Evolutionary conservation across 306 rosid genomes (phyloP), one percentile per base, ranked within the genome.

Genomic region (Heteromeles arbutifolia): DNA sequence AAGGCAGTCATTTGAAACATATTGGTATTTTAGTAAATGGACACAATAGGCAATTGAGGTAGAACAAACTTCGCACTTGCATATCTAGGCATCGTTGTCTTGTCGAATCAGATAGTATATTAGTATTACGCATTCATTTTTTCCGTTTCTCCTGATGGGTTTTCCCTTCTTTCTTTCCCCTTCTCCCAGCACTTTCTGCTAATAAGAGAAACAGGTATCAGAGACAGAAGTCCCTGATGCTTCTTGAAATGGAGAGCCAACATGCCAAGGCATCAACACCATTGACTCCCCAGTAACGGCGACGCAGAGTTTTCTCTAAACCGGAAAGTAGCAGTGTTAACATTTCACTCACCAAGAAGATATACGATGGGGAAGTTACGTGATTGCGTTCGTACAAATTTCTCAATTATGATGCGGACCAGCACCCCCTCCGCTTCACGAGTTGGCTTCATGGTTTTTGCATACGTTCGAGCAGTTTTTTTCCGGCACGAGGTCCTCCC

Each of bases 211-310:
- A 88, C 85, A 72, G 92, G 65, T 95, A 92, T 74, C 92, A 89
- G 64, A 89, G 97, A 78, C 98, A 95, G 78, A 92, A 95, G 83
- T 92, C 96, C 28, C 82, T 95, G 74, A 90, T 90, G 96, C 86
- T 76, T 83, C 96, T 95, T 59, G 98, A 92, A 85, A 90, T 95
- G 98, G 98, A 95, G 80, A 95, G 98, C 77, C 97, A 90, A 82
- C 98, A 95, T 80, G 97, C 98, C 57, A 95, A 85, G 87, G 95
- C 95, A 82, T 50, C 82, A 79, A 81, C 96, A 64, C 89, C 92
- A 56, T 75, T 69, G 34, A 74, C 92, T 26, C 84, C 76, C 53
- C 81, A 64, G 31, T 87, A 77, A 73, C 69, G 4, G 45, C 85
- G 78, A 64, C 8, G 0, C 26, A 24, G 57, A 70, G 48, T 71